Conservation (phyloP, 805 yeast species). For the Kazachstania psychrophila region DNA sequence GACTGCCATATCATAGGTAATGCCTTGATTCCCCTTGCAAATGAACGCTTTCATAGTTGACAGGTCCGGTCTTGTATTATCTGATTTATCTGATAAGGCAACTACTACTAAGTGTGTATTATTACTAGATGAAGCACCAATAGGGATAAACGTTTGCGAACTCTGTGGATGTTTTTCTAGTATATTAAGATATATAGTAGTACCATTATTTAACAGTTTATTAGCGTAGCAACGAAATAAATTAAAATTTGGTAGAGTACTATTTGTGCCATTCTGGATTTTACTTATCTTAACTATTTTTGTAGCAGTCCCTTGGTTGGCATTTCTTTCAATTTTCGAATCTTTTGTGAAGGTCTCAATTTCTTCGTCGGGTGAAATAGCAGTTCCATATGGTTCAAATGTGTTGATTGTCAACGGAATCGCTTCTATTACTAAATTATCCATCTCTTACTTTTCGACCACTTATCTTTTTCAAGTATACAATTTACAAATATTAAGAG, state of each 20-base stretch:
- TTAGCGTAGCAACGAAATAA: slow-evolving; percentile 78
- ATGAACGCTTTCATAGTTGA: slow-evolving; percentile 53
- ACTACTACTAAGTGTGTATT: slow-evolving; percentile 72
- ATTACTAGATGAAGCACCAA: slow-evolving; percentile 7
- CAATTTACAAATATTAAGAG: no score
- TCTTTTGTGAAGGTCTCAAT: slow-evolving; percentile 22
- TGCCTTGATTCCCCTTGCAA: slow-evolving; percentile 60
- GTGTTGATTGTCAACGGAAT: slow-evolving; percentile 53
- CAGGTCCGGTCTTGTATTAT: slow-evolving; percentile 54
- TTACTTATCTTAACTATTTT: slow-evolving; percentile 70
- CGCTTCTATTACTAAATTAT: no score
- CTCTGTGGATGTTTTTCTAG: slow-evolving; percentile 77
- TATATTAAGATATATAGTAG: slow-evolving; percentile 40
- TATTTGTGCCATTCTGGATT: slow-evolving; percentile 42
- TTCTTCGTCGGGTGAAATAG: slow-evolving; percentile 72
- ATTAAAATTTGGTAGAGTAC: slow-evolving; percentile 60
- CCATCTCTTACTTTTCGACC: no score
- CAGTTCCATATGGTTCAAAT: slow-evolving; percentile 64
- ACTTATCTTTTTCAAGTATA: no score
- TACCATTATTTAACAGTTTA: slow-evolving; percentile 38
- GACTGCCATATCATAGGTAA: slow-evolving; percentile 66
- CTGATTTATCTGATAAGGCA: slow-evolving; percentile 41
- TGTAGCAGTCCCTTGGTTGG: slow-evolving; percentile 91
- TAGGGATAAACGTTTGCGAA: slow-evolving; percentile 40
- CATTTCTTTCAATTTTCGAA: slow-evolving; percentile 36